Conservation (phyloP, 306 rosid species). For the Citrullus amarus region DNA sequence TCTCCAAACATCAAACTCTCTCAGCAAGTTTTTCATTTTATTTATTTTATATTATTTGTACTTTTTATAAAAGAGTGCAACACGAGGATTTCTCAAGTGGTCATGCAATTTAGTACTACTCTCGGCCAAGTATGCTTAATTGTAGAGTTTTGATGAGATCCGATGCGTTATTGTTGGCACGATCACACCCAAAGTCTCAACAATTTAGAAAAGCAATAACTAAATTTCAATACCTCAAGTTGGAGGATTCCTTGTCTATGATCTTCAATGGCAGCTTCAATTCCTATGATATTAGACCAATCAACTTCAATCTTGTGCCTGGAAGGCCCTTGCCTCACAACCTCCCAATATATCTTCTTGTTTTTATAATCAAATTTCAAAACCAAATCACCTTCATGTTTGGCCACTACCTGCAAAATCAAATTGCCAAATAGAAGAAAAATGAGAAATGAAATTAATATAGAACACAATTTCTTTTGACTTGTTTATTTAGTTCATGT, state of each 20-base stretch:
- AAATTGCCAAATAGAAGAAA: not conserved
- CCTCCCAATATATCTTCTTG: not conserved
- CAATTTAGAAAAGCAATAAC: not conserved
- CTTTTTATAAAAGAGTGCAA: too few relatives aligned
- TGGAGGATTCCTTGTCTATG: not conserved
- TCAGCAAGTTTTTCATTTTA: not conserved
- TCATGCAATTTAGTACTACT: too few relatives aligned
- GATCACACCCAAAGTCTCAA: too few relatives aligned
- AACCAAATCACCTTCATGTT: not conserved
- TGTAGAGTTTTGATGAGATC: too few relatives aligned
- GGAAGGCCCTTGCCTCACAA: not conserved
- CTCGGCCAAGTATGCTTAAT: too few relatives aligned
- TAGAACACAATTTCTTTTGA: too few relatives aligned
- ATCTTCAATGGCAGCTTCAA: not conserved
- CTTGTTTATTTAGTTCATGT: too few relatives aligned
- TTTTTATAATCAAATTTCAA: not conserved
- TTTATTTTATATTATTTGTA: too few relatives aligned
- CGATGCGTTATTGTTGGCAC: too few relatives aligned
- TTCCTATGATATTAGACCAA: not conserved
- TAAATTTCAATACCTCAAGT: not conserved
- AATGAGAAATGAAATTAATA: not conserved
- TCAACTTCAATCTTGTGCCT: not conserved
- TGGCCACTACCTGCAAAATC: not conserved
- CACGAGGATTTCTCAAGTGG: too few relatives aligned
- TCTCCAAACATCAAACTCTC: not conserved